These are phyloP conservation scores for Thalassiosira oceanica DNA, from an alignment of 352 stramenopile genomes.

Conservation along the genomic window DNA sequence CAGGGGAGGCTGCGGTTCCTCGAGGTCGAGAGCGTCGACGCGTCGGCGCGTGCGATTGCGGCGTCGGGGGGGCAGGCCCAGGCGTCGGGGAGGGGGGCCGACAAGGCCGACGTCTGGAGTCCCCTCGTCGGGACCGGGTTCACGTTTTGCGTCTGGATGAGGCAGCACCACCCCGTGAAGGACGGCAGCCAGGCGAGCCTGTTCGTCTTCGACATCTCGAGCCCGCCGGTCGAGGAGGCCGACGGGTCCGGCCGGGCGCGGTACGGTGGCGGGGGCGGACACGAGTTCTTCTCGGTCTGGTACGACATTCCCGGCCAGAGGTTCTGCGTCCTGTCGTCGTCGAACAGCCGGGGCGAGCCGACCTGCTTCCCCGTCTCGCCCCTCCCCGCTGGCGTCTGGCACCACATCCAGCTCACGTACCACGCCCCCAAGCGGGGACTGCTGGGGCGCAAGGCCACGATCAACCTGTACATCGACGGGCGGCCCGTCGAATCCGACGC, in stretches of 20 bases:
- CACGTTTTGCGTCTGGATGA: conserved; percentile 76
- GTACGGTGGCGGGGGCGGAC: conserved; percentile 22
- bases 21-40: conserved; percentile 74
- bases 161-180: conserved; percentile 57
- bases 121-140: conserved; percentile 70
- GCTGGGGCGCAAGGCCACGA: conserved; percentile 72
- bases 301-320: conserved; percentile 72
- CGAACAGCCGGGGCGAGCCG: conserved; percentile 62
- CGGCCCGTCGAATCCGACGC: conserved; percentile 76
- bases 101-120: conserved; percentile 62
- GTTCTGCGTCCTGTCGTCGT: conserved; percentile 76
- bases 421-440: conserved; percentile 76
- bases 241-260: conserved; percentile 13
- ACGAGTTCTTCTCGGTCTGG: conserved; percentile 78
- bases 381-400: conserved; percentile 72
- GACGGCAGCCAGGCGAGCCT: conserved; percentile 59
- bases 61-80: neutral
- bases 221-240: conserved; percentile 44
- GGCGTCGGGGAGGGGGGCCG: conserved; percentile 21
- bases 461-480: conserved; percentile 79
- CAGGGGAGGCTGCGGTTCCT: conserved; percentile 72
- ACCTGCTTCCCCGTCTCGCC: conserved; percentile 74
- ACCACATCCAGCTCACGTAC: conserved; percentile 80
- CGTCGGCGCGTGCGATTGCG: conserved; percentile 33
- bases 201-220: conserved; percentile 79